A percentile compares a stretch with the other conserved stretches of the same genome.
Evolutionary conservation across 2,329 filamentous ascomycete species (phyloP).

Genomic region (Aotearoamyces nothofagi): DNA sequence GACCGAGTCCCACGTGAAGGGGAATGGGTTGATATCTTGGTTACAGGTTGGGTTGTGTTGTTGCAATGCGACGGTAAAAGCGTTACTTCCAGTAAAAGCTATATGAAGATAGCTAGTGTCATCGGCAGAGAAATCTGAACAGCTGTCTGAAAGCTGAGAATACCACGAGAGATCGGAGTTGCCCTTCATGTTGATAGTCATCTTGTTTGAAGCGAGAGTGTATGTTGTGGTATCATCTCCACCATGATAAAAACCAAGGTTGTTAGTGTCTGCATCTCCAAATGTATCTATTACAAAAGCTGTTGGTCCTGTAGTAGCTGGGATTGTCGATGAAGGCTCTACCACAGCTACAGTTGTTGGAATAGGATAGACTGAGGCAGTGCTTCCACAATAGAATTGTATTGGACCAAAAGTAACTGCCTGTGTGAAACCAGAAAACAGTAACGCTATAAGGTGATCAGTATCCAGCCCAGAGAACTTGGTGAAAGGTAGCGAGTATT

Average conservation of each 20-base stretch:
- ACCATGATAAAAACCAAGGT: constrained; percentile 50
- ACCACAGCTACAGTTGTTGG: constrained; percentile 24
- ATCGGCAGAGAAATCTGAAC: constrained; percentile 38
- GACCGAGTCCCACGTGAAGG: constrained; percentile 52
- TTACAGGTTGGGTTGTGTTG: constrained; percentile 50
- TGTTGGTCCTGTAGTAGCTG: constrained; percentile 31
- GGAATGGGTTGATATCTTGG: constrained; percentile 38
- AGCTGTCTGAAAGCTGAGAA: constrained; percentile 38
- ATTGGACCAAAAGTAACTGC: constrained; percentile 38
- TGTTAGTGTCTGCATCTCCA: constrained; percentile 32
- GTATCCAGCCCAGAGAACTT: constrained; percentile 34
- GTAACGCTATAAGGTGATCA: constrained; percentile 34
- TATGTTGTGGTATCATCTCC: constrained; percentile 41
- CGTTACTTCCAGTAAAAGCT: constrained; percentile 42
- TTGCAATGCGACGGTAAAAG: constrained; percentile 49
- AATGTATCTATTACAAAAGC: constrained; percentile 48
- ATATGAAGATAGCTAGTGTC: constrained; percentile 48
- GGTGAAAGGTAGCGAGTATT: constrained; percentile 41
- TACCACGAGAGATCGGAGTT: constrained; percentile 48
- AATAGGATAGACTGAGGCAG: constrained; percentile 31
- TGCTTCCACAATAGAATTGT: constrained; percentile 39
- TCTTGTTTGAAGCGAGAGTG: constrained; percentile 31
- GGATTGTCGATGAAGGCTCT: constrained; percentile 29
- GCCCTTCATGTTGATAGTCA: constrained; percentile 37
- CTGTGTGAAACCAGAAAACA: constrained; percentile 30